phyloP scores from a whole-genome alignment of 805 yeast genomes.

The Tetrapisispora iriomotensis region DNA sequence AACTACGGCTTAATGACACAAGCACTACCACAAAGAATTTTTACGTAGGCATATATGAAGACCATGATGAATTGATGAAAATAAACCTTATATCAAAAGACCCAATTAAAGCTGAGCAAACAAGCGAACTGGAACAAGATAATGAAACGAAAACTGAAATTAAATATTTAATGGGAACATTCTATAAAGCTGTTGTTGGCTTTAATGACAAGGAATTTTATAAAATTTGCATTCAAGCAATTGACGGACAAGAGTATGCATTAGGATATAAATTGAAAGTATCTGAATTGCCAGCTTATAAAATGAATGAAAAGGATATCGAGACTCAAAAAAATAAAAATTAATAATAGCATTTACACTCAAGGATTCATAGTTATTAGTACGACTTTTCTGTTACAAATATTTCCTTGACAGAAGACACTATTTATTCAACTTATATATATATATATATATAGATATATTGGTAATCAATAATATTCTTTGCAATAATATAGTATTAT shows the following conservation, averaged over 20 bases:
- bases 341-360: too few species aligned
- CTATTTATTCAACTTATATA: too few species aligned
- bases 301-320: constrained; percentile 6
- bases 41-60: constrained; percentile 30
- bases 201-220: constrained; percentile 24
- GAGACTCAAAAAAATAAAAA: background rate
- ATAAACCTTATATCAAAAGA: background rate
- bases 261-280: constrained; percentile 20
- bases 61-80: constrained; percentile 12
- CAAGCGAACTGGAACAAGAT: constrained; percentile 4
- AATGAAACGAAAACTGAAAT: background rate
- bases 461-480: too few species aligned
- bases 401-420: too few species aligned
- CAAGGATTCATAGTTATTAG: too few species aligned
- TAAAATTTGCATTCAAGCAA: constrained; percentile 17
- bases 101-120: constrained; percentile 7
- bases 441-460: too few species aligned
- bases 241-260: constrained; percentile 25
- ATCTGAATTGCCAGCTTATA: constrained; percentile 18
- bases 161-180: constrained; percentile 20
- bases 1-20: constrained; percentile 2
- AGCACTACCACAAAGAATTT: constrained; percentile 26
- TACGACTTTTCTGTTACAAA: too few species aligned
- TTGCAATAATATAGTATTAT: too few species aligned
- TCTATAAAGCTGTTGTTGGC: constrained; percentile 28